Base-by-base conservation (phyloP, 2,329 filamentous ascomycete species). In the Xylariaceae sp. region DNA sequence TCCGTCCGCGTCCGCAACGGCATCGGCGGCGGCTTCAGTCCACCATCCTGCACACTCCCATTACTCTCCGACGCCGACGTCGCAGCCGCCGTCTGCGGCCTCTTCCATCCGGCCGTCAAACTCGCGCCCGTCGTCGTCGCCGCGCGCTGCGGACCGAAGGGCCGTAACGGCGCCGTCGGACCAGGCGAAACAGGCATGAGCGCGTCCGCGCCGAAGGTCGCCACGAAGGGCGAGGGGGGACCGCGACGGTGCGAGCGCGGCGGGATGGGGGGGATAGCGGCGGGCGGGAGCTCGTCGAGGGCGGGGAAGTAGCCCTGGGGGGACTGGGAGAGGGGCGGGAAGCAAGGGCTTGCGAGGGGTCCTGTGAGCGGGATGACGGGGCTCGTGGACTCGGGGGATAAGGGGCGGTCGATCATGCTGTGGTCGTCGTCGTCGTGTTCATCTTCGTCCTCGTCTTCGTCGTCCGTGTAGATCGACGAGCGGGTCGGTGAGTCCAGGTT, bases 371-470 rank as follows among this genome's bases (percentile, higher is more conserved):
- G 69, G 23, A 71, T 61, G 15, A 71, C 57, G 2, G 63, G 63
- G 39, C 69, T 70, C 13, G 63, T 62, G 35, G 67, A 70, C 50
- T 70, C 68, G 13, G 66, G 67, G 1, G 68, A 70, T 0, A 53
- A 45, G 7, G 65, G 58, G 7, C 62, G 63, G 13, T 62, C 58
- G 47, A 57, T 45, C 9, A 10, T 13, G 37, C 13, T 13, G 9
- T 42, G 9, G 37, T 57, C 48, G n/a, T 62, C 60, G 11, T 56
- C 56, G 15, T 65, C 13, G 17, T 49, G 7, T 4, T 60, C 57
- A 7, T 62, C 63, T 23, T 57, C 48, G 10, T 64, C 60, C 9
- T 56, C 50, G 34, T 64, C 9, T 10, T 58, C 57, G 23, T 60
- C 62, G 9, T 63, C 62, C 11, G 56, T 63, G 47, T 63, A 66